Evolutionary conservation across 1,284 basidiomycete species (phyloP), one percentile per base, ranked within the genome.

Genomic region (Taiwanofungus camphoratus): DNA sequence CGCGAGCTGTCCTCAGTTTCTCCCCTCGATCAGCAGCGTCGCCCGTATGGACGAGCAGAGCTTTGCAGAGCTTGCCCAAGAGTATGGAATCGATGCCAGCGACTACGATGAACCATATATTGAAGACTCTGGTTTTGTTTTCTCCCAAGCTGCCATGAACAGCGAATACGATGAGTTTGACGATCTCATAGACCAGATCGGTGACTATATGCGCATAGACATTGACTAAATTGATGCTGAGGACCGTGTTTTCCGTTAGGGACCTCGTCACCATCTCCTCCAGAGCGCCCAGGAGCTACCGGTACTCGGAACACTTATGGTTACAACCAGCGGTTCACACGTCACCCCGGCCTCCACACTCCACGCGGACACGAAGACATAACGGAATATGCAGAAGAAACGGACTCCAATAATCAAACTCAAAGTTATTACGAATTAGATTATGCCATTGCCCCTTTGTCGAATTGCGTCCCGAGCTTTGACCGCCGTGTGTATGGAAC

Each of bases 151-250:
- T n/a, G 20, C 39, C 21, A 29, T 13, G 13, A 26, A 24, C 12
- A 32, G 27, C 5, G 36, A 43, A 11, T 27, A 35, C 26, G 36
- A 47, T 12, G 35, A 20, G n/a, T 36, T 44, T 32, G 46, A 44
- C 42, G 45, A 47, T 15, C 41, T 40, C 23, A 34, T 47, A 6
- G 45, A 43, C 15, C 23, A 47, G 24, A 31, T 36, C 37, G 41
- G 79, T 77, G 60, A 53, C 58, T 77, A 60, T 76, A 74, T 78
- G 74, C 73, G 61, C 47, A 7, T 33, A 16, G 15, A 6, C 15
- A 16, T 9, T 18, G 18, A 33, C 24, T 20, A 15, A 23, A 44
- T 2, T 15, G n/a, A 23, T 20, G 6, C 11, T 21, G 16, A 26
- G 20, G 8, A 4, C 9, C 20, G 24, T 8, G 16, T 30, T 20